Evolutionary conservation across 345 rosid species (phyloP), one percentile per base, ranked within the genome.

Genomic region (Arabis hirsuta): DNA sequence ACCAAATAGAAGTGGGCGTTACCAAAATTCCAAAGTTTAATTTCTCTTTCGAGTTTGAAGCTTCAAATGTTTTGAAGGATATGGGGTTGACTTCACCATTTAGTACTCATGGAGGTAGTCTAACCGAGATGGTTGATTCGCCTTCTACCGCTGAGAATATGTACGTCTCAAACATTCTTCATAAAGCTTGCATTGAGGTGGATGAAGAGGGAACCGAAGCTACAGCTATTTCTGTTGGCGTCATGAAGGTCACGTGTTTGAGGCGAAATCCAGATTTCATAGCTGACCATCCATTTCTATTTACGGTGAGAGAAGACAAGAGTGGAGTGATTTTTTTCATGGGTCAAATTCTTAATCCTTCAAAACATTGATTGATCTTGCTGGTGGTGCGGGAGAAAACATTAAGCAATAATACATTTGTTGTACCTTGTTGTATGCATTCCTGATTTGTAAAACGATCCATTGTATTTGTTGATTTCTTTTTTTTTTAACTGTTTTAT

Each of bases 161-260:
- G 6, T 69, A 19, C 58, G 89, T 87, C 59, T 81, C 85, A 16
- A 71, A 39, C 16, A 79, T 85, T 52, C 70, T 80, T 73, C 92
- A 85, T 10, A 84, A 85, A 50, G 79, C 88, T 26, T 74, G 78
- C 72, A 74, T 85, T 45, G 88, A 85, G 64, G 87, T 87, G 13
- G 84, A 88, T 59, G 92, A 85, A 79, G 83, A 81, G 72, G 90
- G 90, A 50, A 88, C 88, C 6, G 85, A 88, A 77, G 90, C 88
- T 54, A 87, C 83, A 26, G 85, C 88, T 16, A 82, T 81, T 50
- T 72, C 86, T 52, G 76, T 70, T 55, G 84, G 48, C 44, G 41
- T 71, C 43, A 2, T 39, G 9, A 0, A 0, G 0, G 12, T 4
- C 4, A 45, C 54, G 55, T 2, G 47, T 7, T 0, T 31, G 24